Base-by-base conservation (phyloP, 495 filamentous ascomycete species). In the Cetradonia linearis region DNA sequence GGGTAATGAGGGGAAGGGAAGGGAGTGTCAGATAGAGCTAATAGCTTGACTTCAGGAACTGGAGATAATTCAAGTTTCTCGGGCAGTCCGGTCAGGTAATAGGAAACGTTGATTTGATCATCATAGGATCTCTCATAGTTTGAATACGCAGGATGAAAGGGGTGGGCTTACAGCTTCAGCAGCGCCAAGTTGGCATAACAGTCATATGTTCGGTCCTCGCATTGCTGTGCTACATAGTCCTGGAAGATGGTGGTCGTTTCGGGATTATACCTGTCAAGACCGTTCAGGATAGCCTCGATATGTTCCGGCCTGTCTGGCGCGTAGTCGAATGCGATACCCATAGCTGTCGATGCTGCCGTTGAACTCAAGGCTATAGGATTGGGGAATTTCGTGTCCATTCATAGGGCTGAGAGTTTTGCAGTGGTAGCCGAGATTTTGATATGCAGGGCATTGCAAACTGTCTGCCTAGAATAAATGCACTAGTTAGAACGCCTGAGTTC, bases 231-330 rank as follows among this genome's bases (percentile, higher is more conserved):
- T 42, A 99, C 86, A 71, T 99, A 97, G 70, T 92, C 88, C 78
- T 97, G 91, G 78, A 99, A 92, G 57, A 91, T 80, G 37, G 81
- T 80, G 55, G 93, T 95, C 27, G 92, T 95, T 74, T 99, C 93
- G 46, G 94, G 94, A 74, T 99, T 99, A 78, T 99, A 99, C 63
- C 94, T 81, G 76, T 99, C 93, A 62, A 99, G 87, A 60, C 94
- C 90, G 76, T 86, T 87, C 66, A 99, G 86, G 66, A 97, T 95
- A 72, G 74, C 80, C 70, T 88, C 87, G 73, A 99, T 94, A 71
- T 91, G 81, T 65, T 89, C 87, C 57, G 94, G 92, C 71, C 94
- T 81, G 65, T 77, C 78, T 61, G 78, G 75, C 70, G 78, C 79
- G 67, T 75, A 77, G 70, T 81, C 78, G 65, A 79, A 80, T 58